Conservation (phyloP, 495 filamentous ascomycete species). For the Bombardia bombarda region DNA sequence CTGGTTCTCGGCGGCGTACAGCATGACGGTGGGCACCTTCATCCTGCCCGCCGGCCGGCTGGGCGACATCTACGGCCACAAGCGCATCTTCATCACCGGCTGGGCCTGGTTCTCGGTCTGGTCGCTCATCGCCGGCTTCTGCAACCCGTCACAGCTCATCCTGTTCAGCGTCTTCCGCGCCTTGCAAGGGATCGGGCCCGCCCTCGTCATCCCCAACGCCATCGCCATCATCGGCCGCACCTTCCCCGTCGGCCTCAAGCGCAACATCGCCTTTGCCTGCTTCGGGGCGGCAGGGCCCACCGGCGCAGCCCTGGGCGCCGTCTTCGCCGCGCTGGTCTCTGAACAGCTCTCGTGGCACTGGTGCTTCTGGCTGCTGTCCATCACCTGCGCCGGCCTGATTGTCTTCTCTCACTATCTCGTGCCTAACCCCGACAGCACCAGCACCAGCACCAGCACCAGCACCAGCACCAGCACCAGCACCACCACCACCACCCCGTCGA, state of each 20-base stretch:
- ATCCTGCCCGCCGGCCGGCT: conserved; percentile 53
- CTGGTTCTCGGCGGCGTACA: conserved; percentile 45
- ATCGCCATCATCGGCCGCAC: conserved; percentile 51
- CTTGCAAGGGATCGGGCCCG: conserved; percentile 55
- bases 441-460: too few relatives aligned
- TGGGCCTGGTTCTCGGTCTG: conserved; percentile 56
- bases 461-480: too few relatives aligned
- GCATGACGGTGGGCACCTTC: conserved; percentile 54
- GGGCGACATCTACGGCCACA: conserved; percentile 59
- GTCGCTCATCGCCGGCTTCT: conserved; percentile 50
- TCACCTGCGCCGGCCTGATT: conserved; percentile 36
- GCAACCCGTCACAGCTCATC: conserved; percentile 23
- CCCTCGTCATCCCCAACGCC: conserved; percentile 53
- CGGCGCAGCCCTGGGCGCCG: conserved; percentile 43
- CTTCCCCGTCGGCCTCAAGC: conserved; percentile 43
- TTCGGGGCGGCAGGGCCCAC: conserved; percentile 56
- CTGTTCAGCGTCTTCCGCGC: conserved; percentile 52
- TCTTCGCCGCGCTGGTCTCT: conserved; percentile 44
- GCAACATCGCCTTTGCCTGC: conserved; percentile 51
- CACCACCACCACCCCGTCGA: too few relatives aligned
- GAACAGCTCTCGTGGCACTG: conserved; percentile 56
- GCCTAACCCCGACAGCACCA: conserved; percentile 28
- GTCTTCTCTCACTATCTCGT: conserved; percentile 43
- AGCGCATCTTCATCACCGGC: conserved; percentile 50
- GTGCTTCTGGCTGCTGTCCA: conserved; percentile 51